Percentiles rank a stretch among this genome's conserved stretches.
Evolutionary conservation across 805 yeast genomes (phyloP).

Genomic region (Schwanniomyces vanrijiae): DNA sequence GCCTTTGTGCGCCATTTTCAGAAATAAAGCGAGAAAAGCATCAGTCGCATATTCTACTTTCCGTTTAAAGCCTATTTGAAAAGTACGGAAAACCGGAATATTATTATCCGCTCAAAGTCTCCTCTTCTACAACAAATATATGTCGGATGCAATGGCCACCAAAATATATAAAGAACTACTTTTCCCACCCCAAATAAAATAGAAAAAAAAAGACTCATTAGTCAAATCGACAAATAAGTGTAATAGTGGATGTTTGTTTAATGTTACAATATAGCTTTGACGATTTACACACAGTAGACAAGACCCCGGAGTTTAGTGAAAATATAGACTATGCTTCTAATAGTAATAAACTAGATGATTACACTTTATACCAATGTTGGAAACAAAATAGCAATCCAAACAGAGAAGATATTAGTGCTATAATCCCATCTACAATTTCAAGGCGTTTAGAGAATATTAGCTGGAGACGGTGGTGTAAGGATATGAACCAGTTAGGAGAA

Average conservation of each 20-base stretch:
- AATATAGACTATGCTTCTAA: conserved; percentile 33
- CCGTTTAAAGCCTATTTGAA: background rate
- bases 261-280: conserved; percentile 3
- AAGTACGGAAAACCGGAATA: background rate
- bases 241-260: background rate
- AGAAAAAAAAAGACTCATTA: background rate
- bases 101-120: background rate
- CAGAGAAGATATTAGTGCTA: conserved; percentile 16
- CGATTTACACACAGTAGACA: conserved; percentile 1
- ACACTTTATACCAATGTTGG: conserved; percentile 25
- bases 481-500: conserved; percentile 24
- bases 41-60: background rate
- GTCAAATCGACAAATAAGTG: background rate
- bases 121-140: background rate
- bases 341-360: conserved; percentile 9
- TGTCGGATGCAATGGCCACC: background rate
- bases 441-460: conserved; percentile 33
- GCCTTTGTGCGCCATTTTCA: background rate
- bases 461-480: conserved; percentile 42
- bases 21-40: background rate
- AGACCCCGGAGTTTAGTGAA: conserved; percentile 10
- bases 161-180: background rate
- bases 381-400: conserved; percentile 19
- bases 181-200: background rate
- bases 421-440: conserved; percentile 20